A percentile compares a stretch with the other conserved stretches of the same genome.
phyloP scores from a whole-genome alignment of 495 filamentous ascomycete species.

The Hypoxylon trugodes region DNA sequence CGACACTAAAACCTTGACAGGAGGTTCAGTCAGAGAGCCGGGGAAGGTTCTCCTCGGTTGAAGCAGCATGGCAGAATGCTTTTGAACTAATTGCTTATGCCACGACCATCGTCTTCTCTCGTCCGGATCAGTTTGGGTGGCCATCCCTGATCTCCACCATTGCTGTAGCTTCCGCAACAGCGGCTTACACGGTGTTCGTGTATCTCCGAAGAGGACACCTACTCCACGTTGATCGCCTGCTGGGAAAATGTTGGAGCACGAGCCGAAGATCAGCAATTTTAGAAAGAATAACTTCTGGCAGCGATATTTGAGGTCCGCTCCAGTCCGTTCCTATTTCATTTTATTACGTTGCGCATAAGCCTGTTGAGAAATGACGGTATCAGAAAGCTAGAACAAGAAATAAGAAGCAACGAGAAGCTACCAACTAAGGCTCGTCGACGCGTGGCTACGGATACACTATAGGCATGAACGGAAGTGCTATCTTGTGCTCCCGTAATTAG shows the following conservation, averaged over 20 bases:
- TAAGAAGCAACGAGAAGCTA: no score
- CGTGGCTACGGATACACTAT: no score
- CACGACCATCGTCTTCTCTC: not conserved
- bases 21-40: not conserved
- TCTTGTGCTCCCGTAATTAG: no score
- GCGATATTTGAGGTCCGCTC: no score
- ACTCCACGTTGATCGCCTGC: not conserved
- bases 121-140: not conserved
- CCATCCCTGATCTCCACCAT: not conserved
- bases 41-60: not conserved
- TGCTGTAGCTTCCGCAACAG: not conserved
- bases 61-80: not conserved
- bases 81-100: not conserved
- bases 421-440: no score
- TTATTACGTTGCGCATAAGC: no score
- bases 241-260: not conserved
- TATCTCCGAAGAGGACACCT: slow-evolving; percentile 1
- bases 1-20: not conserved
- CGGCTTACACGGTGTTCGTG: not conserved
- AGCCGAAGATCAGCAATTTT: no score
- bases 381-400: no score
- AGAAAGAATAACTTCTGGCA: no score
- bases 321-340: no score
- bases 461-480: no score
- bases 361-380: no score